Evolutionary conservation across 108 stramenopile species (phyloP).

Genomic region (Discostella pseudostelligera): DNA sequence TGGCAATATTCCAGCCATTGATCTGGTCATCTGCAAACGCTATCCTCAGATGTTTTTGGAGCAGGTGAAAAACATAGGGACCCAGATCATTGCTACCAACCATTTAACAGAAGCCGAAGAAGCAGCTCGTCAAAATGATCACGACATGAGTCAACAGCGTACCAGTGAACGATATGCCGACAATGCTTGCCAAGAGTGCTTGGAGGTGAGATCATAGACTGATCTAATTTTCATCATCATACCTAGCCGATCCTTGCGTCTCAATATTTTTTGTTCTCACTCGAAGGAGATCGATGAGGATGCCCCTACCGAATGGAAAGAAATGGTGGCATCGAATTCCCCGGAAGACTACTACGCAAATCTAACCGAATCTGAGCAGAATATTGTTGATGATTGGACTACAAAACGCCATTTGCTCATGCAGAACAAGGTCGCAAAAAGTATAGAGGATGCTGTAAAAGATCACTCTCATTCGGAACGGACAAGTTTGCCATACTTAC

Average conservation of each 20-base stretch:
- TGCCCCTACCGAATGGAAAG: constrained; percentile 67
- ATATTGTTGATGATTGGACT: constrained; percentile 58
- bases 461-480: constrained; percentile 43
- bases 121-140: constrained; percentile 40
- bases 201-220: constrained; percentile 41
- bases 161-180: constrained; percentile 60
- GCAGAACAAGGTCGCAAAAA: constrained; percentile 50
- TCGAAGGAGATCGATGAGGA: constrained; percentile 71
- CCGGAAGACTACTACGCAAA: constrained; percentile 58
- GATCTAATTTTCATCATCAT: background rate
- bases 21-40: constrained; percentile 60
- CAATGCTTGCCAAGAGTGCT: constrained; percentile 46
- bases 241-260: too few relatives aligned
- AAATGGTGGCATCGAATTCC: constrained; percentile 37
- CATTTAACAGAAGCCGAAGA: constrained; percentile 70
- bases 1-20: constrained; percentile 65
- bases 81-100: constrained; percentile 15
- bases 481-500: constrained; percentile 57
- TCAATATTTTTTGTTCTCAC: constrained; percentile 4
- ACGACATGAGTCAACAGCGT: constrained; percentile 44
- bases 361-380: constrained; percentile 39
- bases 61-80: constrained; percentile 20
- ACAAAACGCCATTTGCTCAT: constrained; percentile 53
- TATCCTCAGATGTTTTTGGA: constrained; percentile 73
- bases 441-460: constrained; percentile 60